Evolutionary conservation across 345 rosid species (phyloP).

Genomic region (Syzygium oleosum): DNA sequence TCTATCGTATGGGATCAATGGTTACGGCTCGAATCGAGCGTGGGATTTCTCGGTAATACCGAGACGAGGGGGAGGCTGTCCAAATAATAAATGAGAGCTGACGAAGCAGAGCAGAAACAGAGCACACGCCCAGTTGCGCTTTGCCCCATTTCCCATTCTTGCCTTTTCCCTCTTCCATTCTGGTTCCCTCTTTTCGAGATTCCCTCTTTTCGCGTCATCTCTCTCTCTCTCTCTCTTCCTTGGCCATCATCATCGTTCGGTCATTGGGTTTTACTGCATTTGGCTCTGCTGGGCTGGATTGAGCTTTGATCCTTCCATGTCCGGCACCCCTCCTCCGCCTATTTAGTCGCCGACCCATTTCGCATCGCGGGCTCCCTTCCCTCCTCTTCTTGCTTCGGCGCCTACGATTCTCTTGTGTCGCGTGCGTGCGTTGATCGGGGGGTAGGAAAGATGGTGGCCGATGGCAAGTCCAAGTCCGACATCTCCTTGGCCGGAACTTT

Average conservation of each 20-base stretch:
- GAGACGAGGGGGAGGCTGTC: background rate
- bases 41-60: background rate
- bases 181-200: background rate
- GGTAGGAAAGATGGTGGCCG: conserved; percentile 64
- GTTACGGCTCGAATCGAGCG: background rate
- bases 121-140: background rate
- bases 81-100: background rate
- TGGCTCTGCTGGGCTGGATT: background rate
- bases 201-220: background rate
- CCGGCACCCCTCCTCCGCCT: background rate
- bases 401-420: background rate
- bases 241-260: background rate
- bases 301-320: background rate
- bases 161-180: background rate
- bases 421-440: background rate
- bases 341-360: background rate
- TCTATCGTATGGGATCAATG: no score
- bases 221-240: background rate
- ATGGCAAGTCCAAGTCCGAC: conserved; percentile 56
- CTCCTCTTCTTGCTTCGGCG: background rate
- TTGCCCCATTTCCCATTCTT: background rate
- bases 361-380: background rate
- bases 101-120: background rate
- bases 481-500: conserved; percentile 77
- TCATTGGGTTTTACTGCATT: background rate